Base-by-base conservation (phyloP, 352 stramenopile species). In the Globisporangium abappressorium region DNA sequence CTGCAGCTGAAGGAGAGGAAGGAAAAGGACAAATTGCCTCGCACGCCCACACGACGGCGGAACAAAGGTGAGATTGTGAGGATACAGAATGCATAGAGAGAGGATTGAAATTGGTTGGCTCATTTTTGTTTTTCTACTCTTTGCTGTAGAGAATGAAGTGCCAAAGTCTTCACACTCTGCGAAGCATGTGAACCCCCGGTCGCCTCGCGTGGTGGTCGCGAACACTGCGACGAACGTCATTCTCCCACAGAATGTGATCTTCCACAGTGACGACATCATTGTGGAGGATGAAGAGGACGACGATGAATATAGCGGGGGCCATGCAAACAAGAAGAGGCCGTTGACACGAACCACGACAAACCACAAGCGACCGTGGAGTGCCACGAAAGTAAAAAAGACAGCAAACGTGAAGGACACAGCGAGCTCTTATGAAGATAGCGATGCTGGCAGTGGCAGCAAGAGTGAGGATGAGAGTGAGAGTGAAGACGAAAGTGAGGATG, bases 221-320 rank as follows among this genome's bases (percentile, higher is more conserved):
- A 15, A 26, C 9, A 41, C 20, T 36, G 20, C 26, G 11, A 56
- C 24, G 60, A 65, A 57, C 60, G 20, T 47, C 60, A 38, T 65
- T n/a, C 11, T 62, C 1, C 63, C 53, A 24, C 26, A 65, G 12
- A 69, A 65, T 18, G 56, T 72, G 54, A 64, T 72, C 9, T 58
- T 72, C 22, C 36, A 65, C 30, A 69, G 54, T 3, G 56, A 72
- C 55, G 64, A 70, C 26, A 64, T 70, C 5, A 69, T 72, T 41
- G 36, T 71, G 8, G 49, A 62, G 20, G 65, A 70, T 26, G 57
- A 69, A 22, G 66, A 64, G 6, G 61, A 72, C 5, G 62, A 69
- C 26, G 34, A 57, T 12, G 47, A 57, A n/a, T 15, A 34, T 28
- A 20, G 22, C 2, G 2, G 18, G 30, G 22, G 55, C 11, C 51